Evolutionary conservation across 805 yeast genomes (phyloP).

Genomic region (Ogataea naganishii): DNA sequence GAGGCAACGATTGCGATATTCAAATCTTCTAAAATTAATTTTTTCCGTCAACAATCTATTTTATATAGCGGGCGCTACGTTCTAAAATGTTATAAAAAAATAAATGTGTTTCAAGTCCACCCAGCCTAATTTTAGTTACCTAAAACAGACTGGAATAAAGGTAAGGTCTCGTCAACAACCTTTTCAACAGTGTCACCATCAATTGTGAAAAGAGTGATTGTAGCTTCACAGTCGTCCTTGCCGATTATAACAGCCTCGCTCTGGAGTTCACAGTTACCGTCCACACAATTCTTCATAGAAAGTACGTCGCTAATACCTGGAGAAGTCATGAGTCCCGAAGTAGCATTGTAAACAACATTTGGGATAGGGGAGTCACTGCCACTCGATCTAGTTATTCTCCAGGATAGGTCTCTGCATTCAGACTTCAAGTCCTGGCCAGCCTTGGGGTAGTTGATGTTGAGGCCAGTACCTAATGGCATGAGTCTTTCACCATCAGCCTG

Average conservation of each 20-base stretch:
- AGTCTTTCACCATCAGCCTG: conserved; percentile 29
- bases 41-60: no score
- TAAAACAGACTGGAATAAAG: conserved; percentile 9
- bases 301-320: conserved; percentile 14
- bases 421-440: conserved; percentile 31
- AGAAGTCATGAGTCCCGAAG: conserved; percentile 22
- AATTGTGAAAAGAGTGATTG: conserved; percentile 38
- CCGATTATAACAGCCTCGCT: conserved; percentile 28
- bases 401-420: conserved; percentile 33
- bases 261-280: conserved; percentile 37
- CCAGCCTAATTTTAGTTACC: no score
- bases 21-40: no score
- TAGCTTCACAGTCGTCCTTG: conserved; percentile 27
- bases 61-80: no score
- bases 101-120: no score
- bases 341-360: conserved; percentile 29
- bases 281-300: conserved; percentile 19
- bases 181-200: conserved; percentile 31
- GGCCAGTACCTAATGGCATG: conserved; percentile 35
- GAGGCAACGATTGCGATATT: no score
- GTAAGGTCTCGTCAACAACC: conserved; percentile 5
- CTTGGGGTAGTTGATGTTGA: conserved; percentile 40
- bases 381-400: conserved; percentile 34
- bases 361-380: conserved; percentile 29
- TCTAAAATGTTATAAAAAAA: no score